Base-by-base conservation (phyloP, 345 rosid species). In the Angophora floribunda region DNA sequence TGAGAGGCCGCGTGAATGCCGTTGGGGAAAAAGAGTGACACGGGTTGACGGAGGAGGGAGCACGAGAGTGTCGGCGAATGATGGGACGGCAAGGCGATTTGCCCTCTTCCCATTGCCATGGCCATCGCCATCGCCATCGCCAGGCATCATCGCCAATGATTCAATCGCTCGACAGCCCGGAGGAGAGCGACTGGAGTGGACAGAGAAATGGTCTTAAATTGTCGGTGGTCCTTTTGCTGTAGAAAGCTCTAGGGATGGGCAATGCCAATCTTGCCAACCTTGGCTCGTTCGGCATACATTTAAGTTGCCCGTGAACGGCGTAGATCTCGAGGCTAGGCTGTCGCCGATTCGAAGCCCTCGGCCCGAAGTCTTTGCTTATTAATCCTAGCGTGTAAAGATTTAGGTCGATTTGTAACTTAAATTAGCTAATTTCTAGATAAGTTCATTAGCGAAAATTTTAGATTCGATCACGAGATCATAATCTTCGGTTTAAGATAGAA, bases 401-500 rank as follows among this genome's bases (percentile, higher is more conserved):
- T 75, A 19, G 8, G 28, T 75, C 9, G 82, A 41, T 41, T 19
- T 7, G 6, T 21, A 36, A 19, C 21, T 75, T 41, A 9, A 19
- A 41, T 9, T 75, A 9, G 17, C 12, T 19, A 19, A 3, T 12
- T 75, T 21, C 21, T 10, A 36, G 14, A 75, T 70, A 17, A 16
- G 26, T 70, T 36, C 1, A 17, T 70, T 11, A 21, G 12, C 9
- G 45, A 32, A 8, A 32, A 67, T 30, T 15, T 67, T 15, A 36
- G 5, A 70, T 70, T 36, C 0, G 2, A 0, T 36, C 13, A 0
- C 28, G 24, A 26, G 14, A 8, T 26, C 30, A 53, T 53, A 21
- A 21, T 9, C 10, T 55, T 55, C 22, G 19, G 0, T 55, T 55
- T 55, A 55, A 12, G 19, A 55, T 21, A 55, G 1, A 55, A 55